Percentiles rank a stretch among this genome's conserved stretches.
These are phyloP conservation scores for Beta lomatogona DNA, from an alignment of 179 eudicot genomes.

Conservation along the genomic window DNA sequence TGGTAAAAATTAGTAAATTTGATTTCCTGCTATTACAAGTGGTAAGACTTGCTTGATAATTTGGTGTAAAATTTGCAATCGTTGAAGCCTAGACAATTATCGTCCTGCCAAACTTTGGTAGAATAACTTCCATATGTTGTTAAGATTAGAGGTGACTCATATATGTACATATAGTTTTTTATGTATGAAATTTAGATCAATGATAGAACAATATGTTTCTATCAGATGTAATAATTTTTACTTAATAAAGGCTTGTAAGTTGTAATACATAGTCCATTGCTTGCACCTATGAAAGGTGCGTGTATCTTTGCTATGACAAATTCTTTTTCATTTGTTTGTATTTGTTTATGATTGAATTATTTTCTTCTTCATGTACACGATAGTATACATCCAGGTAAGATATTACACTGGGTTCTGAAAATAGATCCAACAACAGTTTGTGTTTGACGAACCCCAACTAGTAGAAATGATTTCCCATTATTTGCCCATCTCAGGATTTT, in stretches of 20 bases:
- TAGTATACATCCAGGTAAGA: neutral
- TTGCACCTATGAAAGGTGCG: constrained; percentile 14
- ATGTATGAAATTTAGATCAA: constrained; percentile 9
- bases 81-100: constrained; percentile 5
- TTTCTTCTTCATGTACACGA: neutral
- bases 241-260: constrained; percentile 12
- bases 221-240: neutral
- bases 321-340: constrained; percentile 5
- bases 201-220: neutral
- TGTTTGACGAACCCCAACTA: too few relatives aligned
- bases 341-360: neutral
- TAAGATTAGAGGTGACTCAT: neutral
- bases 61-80: constrained; percentile 18
- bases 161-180: constrained; percentile 1
- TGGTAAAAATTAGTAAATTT: constrained; percentile 10
- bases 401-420: too few relatives aligned
- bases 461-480: too few relatives aligned
- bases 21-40: constrained; percentile 19
- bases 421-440: too few relatives aligned
- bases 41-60: constrained; percentile 29
- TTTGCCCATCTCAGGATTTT: too few relatives aligned
- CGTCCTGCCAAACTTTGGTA: constrained; percentile 16
- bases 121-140: neutral
- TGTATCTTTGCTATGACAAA: neutral
- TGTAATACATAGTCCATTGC: neutral